These are phyloP conservation scores for Exophiala sideris DNA, from an alignment of 2,329 filamentous ascomycete species.

Conservation along the genomic window DNA sequence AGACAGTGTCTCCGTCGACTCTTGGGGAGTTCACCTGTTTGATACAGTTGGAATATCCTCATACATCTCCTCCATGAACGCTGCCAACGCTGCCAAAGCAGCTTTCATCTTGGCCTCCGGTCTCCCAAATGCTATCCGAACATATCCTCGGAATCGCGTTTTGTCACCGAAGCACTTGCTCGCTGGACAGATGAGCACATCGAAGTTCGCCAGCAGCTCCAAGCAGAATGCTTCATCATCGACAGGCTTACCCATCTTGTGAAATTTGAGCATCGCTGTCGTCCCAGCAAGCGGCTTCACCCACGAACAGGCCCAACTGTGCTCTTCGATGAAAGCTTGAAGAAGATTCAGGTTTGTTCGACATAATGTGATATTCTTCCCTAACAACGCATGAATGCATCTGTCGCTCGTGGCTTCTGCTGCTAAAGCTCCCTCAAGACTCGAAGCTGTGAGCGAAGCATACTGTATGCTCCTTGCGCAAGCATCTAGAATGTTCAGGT, in stretches of 20 bases:
- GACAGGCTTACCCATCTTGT: conserved; percentile 58
- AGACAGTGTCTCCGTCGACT: background rate
- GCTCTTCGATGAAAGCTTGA: conserved; percentile 63
- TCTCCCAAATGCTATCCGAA: conserved; percentile 73
- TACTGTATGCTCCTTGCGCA: conserved; percentile 70
- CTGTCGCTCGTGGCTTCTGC: conserved; percentile 66
- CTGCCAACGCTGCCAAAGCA: conserved; percentile 56
- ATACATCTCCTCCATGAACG: conserved; percentile 56
- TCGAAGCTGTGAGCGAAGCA: conserved; percentile 82
- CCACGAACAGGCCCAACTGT: conserved; percentile 65
- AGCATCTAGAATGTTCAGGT: conserved; percentile 58
- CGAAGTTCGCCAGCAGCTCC: conserved; percentile 63
- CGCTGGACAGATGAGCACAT: conserved; percentile 72
- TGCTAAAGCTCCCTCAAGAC: conserved; percentile 75
- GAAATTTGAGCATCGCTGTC: conserved; percentile 72
- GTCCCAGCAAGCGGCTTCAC: conserved; percentile 74
- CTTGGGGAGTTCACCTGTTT: background rate
- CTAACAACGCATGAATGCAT: conserved; percentile 62
- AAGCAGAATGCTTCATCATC: conserved; percentile 71
- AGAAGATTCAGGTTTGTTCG: conserved; percentile 64
- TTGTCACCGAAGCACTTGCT: conserved; percentile 67
- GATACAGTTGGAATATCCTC: conserved; percentile 45
- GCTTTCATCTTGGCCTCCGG: conserved; percentile 66
- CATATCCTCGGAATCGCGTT: conserved; percentile 67
- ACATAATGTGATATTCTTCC: conserved; percentile 64